Conservation (phyloP, 805 yeast species). For the Candida xiaguanensis region DNA sequence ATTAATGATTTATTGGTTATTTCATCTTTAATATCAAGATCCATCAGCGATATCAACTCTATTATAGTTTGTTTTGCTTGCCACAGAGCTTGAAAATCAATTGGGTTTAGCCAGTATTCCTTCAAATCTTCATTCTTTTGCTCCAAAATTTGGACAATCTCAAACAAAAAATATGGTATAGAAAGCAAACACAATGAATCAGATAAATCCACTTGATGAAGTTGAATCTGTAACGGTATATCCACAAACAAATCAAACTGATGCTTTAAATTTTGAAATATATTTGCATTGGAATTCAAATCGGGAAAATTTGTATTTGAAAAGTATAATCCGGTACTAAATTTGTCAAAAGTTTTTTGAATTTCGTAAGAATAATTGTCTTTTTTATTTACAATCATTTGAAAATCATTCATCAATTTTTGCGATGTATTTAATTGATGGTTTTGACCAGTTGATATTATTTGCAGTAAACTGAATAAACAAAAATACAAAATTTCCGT, state of each 20-base stretch:
- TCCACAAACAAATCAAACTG: conserved; percentile 40
- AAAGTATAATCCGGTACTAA: conserved; percentile 37
- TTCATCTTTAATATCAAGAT: conserved; percentile 6
- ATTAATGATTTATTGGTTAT: conserved; percentile 17
- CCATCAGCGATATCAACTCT: neutral
- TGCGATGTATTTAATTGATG: conserved; percentile 22
- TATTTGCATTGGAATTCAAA: conserved; percentile 14
- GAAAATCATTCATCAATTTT: conserved; percentile 19
- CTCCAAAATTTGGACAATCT: conserved; percentile 19
- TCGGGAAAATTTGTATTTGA: conserved; percentile 33
- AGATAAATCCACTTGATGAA: conserved; percentile 12
- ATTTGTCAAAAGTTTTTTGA: conserved; percentile 18
- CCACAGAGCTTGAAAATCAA: conserved; percentile 20
- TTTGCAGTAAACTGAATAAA: conserved; percentile 30
- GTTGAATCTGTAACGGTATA: conserved; percentile 32
- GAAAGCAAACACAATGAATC: conserved; percentile 24
- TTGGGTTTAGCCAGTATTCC: conserved; percentile 26
- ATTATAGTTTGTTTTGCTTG: conserved; percentile 21
- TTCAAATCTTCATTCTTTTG: conserved; percentile 5
- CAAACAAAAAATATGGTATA: conserved; percentile 28
- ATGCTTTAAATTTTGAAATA: conserved; percentile 34
- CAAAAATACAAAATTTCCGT: conserved; percentile 31
- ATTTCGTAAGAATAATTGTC: conserved; percentile 23
- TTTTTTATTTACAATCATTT: conserved; percentile 16
- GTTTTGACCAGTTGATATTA: conserved; percentile 25